Evolutionary conservation across 495 filamentous ascomycete genomes (phyloP).

Genomic region (Xylaria venustula): DNA sequence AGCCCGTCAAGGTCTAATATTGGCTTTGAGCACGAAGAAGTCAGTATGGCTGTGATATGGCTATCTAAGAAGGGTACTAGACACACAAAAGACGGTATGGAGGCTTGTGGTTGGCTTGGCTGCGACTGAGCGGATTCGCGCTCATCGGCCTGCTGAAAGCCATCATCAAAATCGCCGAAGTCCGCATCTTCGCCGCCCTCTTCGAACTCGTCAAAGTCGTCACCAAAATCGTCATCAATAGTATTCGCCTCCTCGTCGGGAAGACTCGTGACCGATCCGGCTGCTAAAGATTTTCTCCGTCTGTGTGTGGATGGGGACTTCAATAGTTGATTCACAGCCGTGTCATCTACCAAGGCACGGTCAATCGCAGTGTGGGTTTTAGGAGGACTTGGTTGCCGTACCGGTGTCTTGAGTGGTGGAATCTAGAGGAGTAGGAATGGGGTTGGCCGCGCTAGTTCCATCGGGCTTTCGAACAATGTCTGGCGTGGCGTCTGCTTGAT

Average conservation of each 20-base stretch:
- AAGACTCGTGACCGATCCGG: constrained; percentile 31
- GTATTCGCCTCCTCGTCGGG: constrained; percentile 41
- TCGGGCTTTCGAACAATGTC: constrained; percentile 49
- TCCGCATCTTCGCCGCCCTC: constrained; percentile 73
- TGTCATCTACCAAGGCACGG: constrained; percentile 38
- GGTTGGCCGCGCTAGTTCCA: constrained; percentile 31
- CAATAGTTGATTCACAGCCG: constrained; percentile 31
- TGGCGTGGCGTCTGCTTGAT: constrained; percentile 44
- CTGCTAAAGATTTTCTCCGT: constrained; percentile 42
- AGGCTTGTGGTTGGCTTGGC: constrained; percentile 49
- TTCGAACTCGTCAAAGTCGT: constrained; percentile 97
- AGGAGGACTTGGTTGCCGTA: constrained; percentile 37
- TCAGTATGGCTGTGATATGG: constrained; percentile 31
- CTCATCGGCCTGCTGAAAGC: constrained; percentile 64
- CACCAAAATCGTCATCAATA: constrained; percentile 62
- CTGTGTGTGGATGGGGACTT: constrained; percentile 24
- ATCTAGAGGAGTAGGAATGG: constrained; percentile 25
- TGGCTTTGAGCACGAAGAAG: constrained; percentile 44
- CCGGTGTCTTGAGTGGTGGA: constrained; percentile 28
- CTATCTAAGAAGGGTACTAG: constrained; percentile 31
- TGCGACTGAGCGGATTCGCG: constrained; percentile 45
- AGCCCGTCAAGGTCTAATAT: constrained; percentile 71
- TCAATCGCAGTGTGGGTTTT: constrained; percentile 35
- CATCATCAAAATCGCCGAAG: constrained; percentile 90
- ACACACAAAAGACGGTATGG: constrained; percentile 49